Base-by-base conservation (phyloP, 2,329 filamentous ascomycete genomes). In the Xylariaceae sp. region DNA sequence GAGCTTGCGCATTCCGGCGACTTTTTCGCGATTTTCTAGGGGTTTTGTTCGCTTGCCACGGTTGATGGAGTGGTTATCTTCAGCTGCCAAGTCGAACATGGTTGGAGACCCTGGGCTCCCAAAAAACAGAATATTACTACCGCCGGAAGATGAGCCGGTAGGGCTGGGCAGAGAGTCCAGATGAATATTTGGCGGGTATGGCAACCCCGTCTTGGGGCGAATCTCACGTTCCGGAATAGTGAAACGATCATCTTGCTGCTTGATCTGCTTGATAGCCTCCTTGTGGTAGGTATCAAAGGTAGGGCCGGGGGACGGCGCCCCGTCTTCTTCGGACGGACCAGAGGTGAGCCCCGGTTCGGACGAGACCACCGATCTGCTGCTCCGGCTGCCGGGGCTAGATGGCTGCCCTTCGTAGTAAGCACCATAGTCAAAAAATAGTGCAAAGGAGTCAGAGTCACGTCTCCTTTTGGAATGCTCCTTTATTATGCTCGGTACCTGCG, bases 1-100 rank as follows among this genome's bases (percentile, higher is more conserved):
- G 61, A 69, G 70, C 63, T 76, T 74, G 59, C 77, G 75, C 50
- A 80, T 75, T 51, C 72, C 71, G 49, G 75, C 76, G 41, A 77
- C 78, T 65, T 77, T 72, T 55, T 73, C 69, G 41, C 62, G 62
- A 47, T 68, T 66, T n/a, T 63, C 53, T 44, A 69, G 51, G 29
- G 67, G 67, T 34, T 60, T 58, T 18, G 56, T 61, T 47, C 67
- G 65, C 51, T 61, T 65, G 42, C 67, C 67, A 54, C 63, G 65
- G 53, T 57, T 63, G 32, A 57, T 54, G 3, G 53, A 41, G 26
- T 63, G 62, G 45, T 53, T 62, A 22, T 54, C 58, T 30, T 56
- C 58, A 26, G 53, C 43, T 18, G 56, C 50, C 32, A 53, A 53
- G 45, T 60, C 60, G 18, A 60, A 60, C 36, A 55, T 50, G 37